Base-by-base conservation (phyloP, 1,139 yeast species). In the Suhomyces maxii region DNA sequence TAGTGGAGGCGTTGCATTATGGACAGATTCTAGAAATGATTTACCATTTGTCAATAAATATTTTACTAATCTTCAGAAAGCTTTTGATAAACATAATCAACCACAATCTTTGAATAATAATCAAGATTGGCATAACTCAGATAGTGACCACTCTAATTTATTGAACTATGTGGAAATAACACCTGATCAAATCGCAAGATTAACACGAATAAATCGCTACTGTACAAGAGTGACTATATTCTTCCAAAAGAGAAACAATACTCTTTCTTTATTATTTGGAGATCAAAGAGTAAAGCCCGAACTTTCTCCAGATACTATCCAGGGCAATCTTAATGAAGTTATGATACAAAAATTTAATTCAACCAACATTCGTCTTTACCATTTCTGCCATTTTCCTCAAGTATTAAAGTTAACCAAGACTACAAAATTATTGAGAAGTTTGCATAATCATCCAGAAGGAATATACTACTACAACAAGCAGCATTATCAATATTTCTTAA, bases 161-260 rank as follows among this genome's bases (percentile, higher is more conserved):
- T 35, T 34, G 7, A 36, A 25, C 12, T 31, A 23, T 67, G 67
- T 7, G 58, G 58, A 25, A 32, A 59, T 8, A 34, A 53, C 3
- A 42, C 61, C 12, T 36, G 42, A 42, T 3, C 35, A 33, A 30
- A 37, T 34, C 6, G 30, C 36, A 10, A 28, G 8, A 23, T 12
- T 35, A 9, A 34, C 12, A 3, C 30, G 11, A 7, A 51, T 61
- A 31, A 54, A 55, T 34, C 37, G 49, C 7, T 65, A 65, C 44
- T 56, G 60, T 39, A 35, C 53, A 7, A 46, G 69, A 33, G 54
- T 61, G 8, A 42, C 49, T 3, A 46, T 61, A 4, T 67, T 65
- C 45, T 63, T 67, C 47, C 51, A 53, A n/a, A 59, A 57, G 40
- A 45, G 71, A 34, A 52, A 44, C 26, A 64, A 63, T 45, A 39